phyloP scores from a whole-genome alignment of 2,329 filamentous ascomycete species.

The Chrysosporium keratinophilum region DNA sequence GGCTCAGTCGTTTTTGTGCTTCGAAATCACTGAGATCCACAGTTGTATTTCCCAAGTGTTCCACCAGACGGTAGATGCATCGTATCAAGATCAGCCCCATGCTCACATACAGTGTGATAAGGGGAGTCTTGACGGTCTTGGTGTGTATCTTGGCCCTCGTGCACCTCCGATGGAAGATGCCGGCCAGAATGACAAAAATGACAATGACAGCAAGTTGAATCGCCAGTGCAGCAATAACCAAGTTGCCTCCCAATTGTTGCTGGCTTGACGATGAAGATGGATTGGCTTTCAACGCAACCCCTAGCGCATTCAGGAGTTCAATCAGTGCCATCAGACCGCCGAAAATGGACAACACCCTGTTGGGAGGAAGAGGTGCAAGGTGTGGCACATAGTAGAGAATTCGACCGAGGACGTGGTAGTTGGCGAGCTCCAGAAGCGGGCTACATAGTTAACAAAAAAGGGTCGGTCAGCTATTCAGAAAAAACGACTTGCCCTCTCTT shows the following conservation, averaged over 20 bases:
- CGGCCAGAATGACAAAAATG: conserved; percentile 16
- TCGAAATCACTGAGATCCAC: conserved; percentile 9
- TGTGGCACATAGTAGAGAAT: conserved; percentile 53
- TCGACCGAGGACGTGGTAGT: conserved; percentile 52
- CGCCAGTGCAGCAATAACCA: conserved; percentile 42
- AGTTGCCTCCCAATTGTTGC: conserved; percentile 36
- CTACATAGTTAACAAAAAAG: too few relatives aligned
- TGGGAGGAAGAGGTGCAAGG: conserved; percentile 39
- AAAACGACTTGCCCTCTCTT: neutral
- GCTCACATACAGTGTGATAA: conserved; percentile 44
- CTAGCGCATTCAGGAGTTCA: conserved; percentile 42
- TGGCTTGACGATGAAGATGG: conserved; percentile 17
- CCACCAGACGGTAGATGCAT: conserved; percentile 47
- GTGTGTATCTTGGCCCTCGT: conserved; percentile 12
- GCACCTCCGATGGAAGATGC: conserved; percentile 17
- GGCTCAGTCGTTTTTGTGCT: conserved; percentile 27
- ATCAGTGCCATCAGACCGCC: conserved; percentile 40
- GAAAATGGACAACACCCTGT: conserved; percentile 34
- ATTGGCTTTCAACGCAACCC: conserved; percentile 42
- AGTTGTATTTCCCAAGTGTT: conserved; percentile 38
- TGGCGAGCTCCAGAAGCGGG: conserved; percentile 51
- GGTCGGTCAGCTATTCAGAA: neutral
- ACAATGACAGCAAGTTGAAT: conserved; percentile 19
- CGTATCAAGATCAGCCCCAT: conserved; percentile 41
- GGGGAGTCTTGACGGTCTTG: conserved; percentile 28